phyloP scores from a whole-genome alignment of 2,329 filamentous ascomycete genomes.

The Monosporascus sp. region DNA sequence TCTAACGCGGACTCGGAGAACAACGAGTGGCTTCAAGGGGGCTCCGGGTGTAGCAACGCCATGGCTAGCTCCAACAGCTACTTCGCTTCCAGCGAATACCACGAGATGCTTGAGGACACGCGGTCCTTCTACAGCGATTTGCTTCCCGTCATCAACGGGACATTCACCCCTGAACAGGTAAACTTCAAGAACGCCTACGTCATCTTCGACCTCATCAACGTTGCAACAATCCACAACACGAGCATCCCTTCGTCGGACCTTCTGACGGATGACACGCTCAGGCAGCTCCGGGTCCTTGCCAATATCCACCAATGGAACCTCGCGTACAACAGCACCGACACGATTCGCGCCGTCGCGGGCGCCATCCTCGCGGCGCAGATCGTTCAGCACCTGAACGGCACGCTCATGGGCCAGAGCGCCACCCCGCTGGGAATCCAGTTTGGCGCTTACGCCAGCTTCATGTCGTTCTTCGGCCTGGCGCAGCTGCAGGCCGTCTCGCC shows the following conservation, averaged over 20 bases:
- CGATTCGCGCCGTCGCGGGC: constrained; percentile 54
- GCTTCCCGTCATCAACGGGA: constrained; percentile 50
- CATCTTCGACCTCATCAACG: constrained; percentile 59
- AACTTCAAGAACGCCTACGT: constrained; percentile 57
- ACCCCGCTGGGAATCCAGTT: constrained; percentile 49
- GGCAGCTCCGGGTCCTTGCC: constrained; percentile 67
- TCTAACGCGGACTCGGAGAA: constrained; percentile 52
- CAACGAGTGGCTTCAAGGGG: constrained; percentile 55
- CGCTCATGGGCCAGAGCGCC: constrained; percentile 36
- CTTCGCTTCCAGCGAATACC: constrained; percentile 44
- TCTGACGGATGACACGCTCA: constrained; percentile 54
- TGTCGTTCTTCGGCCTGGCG: constrained; percentile 59
- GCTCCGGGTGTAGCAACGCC: constrained; percentile 51
- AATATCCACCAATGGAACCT: constrained; percentile 77
- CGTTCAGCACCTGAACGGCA: constrained; percentile 46
- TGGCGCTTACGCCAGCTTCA: constrained; percentile 57
- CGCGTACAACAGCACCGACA: constrained; percentile 73
- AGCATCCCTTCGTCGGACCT: constrained; percentile 55
- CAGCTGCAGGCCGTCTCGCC: constrained; percentile 44
- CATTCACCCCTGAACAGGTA: constrained; percentile 40
- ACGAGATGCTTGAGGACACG: constrained; percentile 41
- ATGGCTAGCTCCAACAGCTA: constrained; percentile 52
- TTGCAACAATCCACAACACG: constrained; percentile 55
- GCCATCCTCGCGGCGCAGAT: constrained; percentile 53
- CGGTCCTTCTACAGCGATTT: constrained; percentile 55